Base-by-base conservation (phyloP, 2,329 filamentous ascomycete species). In the Colletotrichum australisinense region DNA sequence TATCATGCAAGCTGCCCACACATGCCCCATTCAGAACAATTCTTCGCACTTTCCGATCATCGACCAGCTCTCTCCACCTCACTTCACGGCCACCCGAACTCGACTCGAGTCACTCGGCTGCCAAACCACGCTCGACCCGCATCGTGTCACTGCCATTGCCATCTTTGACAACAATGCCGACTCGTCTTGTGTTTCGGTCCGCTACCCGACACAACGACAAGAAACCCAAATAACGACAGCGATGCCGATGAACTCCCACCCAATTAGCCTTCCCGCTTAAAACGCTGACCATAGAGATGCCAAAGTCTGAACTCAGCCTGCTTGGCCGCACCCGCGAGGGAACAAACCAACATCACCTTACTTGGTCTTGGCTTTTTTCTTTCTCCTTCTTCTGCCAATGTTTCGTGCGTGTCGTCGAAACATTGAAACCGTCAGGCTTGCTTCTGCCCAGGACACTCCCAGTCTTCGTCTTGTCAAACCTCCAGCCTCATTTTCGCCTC, bases 351-450 rank as follows among this genome's bases (percentile, higher is more conserved):
- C 24, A 46, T 30, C 14, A n/a, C 12, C 24, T 62, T 53, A 38
- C 32, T 56, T 60, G 59, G 32, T 55, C 55, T 72, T 60, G 58
- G 59, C 30, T 69, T 35, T 49, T 63, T 16, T 9, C 42, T 72
- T 59, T 69, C 32, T 62, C 14, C 58, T 69, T 53, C 16, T 58
- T 69, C 60, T 69, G 66, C 58, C 66, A 42, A 64, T 42, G 59
- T 73, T 73, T 60, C 59, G 66, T 69, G 66, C 70, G 59, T 58
- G 53, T 69, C 42, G 70, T 73, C 66, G 70, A 73, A 69, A 73
- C 69, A 32, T 64, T 46, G 59, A 42, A 52, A 55, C 53, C 58
- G 59, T 63, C 64, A 72, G 53, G 63, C 28, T 19, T 60, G 26
- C 30, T 38, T 32, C 28, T 30, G 26, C 16, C 49, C 53, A 24